Evolutionary conservation across 2,329 filamentous ascomycete genomes (phyloP), one percentile per base, ranked within the genome.

Genomic region (Arthrobotrys conoides): DNA sequence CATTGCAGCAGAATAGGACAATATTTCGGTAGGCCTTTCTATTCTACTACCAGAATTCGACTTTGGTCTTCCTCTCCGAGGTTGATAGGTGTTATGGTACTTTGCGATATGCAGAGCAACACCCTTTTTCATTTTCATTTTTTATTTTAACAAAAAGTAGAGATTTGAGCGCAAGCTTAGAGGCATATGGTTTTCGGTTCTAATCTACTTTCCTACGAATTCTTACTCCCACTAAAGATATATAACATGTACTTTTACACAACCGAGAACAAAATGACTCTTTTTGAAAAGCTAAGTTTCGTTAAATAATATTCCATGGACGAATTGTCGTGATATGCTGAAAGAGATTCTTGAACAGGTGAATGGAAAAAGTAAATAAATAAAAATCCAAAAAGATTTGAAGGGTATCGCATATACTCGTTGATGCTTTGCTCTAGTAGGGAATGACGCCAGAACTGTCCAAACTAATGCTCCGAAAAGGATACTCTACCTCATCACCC

Each of bases 351-450:
- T 55, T 51, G 16, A 59, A 22, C 2, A 38, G 10, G 12, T 14
- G 10, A 38, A 38, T 5, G 36, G 36, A 8, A 38, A 10, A 63
- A 27, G 51, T 38, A 64, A 16, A 30, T 30, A 53, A 36, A 33
- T 33, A 30, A 18, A 49, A 33, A 33, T 3, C 24, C 22, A 30
- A 30, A 36, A 36, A 36, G 1, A 36, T 36, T 8, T 36, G 61
- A 65, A 61, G 61, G 70, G 70, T 67, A 73, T 73, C 48, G 69
- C 46, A 48, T 63, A 20, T 41, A 57, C 46, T 57, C 57, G 51
- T 71, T 24, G 33, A 20, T 38, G 53, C 38, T 61, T 57, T 22
- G 38, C 38, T 44, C 24, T 51, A 51, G 49, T 51, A 20, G 16
- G 49, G 46, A 57, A 20, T 22, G 66, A 70, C 59, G 71, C 65